These are phyloP conservation scores for Peterozyma xylosa DNA, from an alignment of 805 yeast genomes.

Conservation along the genomic window DNA sequence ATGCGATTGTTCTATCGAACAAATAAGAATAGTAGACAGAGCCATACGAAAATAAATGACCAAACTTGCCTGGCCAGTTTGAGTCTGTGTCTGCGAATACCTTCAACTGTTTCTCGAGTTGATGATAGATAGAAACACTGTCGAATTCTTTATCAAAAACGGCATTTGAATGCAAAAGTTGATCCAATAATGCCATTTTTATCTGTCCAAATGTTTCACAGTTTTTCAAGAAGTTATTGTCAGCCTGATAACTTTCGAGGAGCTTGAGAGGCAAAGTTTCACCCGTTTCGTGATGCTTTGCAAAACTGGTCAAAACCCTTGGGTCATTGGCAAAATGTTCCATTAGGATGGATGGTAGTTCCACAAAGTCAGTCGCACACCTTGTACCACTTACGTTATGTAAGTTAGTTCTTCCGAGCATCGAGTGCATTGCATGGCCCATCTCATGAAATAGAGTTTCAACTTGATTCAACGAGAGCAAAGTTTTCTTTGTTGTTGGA, in stretches of 20 bases:
- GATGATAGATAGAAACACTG: constrained; percentile 57
- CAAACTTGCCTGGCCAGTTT: constrained; percentile 91
- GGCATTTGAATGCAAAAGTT: constrained; percentile 53
- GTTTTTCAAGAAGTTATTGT: constrained; percentile 45
- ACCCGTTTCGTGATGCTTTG: constrained; percentile 63
- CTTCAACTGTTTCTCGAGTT: constrained; percentile 47
- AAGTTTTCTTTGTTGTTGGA: constrained; percentile 34
- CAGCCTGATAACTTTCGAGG: constrained; percentile 43
- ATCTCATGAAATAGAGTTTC: constrained; percentile 96
- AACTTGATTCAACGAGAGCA: constrained; percentile 68
- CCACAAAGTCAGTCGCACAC: constrained; percentile 94
- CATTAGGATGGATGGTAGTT: constrained; percentile 93
- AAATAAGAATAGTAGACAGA: constrained; percentile 89
- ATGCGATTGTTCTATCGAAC: constrained; percentile 88
- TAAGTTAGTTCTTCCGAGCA: constrained; percentile 84
- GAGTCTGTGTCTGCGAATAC: constrained; percentile 65
- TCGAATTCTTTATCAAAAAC: constrained; percentile 38
- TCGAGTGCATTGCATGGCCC: constrained; percentile 99
- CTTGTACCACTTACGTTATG: constrained; percentile 95
- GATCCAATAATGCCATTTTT: constrained; percentile 86
- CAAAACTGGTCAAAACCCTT: constrained; percentile 65
- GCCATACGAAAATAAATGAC: constrained; percentile 90
- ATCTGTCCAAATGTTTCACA: constrained; percentile 83
- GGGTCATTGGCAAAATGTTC: constrained; percentile 85
- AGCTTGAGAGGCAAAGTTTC: constrained; percentile 45